Evolutionary conservation across 176 grass and related monocot species (phyloP), one percentile per base, ranked within the genome.

Genomic region (Themeda triandra): DNA sequence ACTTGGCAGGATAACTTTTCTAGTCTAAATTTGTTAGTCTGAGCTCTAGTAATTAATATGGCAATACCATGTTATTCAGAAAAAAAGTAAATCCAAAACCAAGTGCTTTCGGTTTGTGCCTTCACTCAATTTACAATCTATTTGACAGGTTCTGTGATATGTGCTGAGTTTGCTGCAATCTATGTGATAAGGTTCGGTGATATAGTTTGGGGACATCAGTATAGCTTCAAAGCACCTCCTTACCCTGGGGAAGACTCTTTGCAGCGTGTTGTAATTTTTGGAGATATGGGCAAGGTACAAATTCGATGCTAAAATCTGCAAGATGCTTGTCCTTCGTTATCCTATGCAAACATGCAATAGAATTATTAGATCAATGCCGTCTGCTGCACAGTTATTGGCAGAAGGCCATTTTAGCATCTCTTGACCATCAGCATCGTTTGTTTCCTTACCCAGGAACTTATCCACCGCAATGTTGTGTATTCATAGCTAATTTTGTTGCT

Each of bases 181-280:
- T n/a, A n/a, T n/a, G n/a, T n/a, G n/a, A n/a, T n/a, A n/a, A n/a
- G n/a, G n/a, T n/a, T n/a, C n/a, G n/a, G n/a, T n/a, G n/a, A n/a
- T 31, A 79, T 91, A 80, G 68, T 95, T 63, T 98, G 92, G 92
- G 94, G 92, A 29, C 78, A 75, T 72, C 83, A 82, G 73, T 83
- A 98, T 83, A 95, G 72, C 71, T 98, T 98, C 75, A 88, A 83
- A 77, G 92, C 96, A 66, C 89, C 92, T 74, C 96, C 96, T 66
- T 98, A 90, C 85, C 96, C 91, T 15, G 93, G 96, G 64, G 89
- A 98, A 80, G 87, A 93, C 64, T 95, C 89, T 87, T 84, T 95
- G 80, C 93, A 95, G 45, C 79, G 93, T 78, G 80, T 98, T 35
- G 87, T 95, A 28, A 93, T 98, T 79, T 95, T 95, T 74, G 95